Evolutionary conservation across 768 basidiomycete species (phyloP).

Genomic region (Auriculariales sp.): DNA sequence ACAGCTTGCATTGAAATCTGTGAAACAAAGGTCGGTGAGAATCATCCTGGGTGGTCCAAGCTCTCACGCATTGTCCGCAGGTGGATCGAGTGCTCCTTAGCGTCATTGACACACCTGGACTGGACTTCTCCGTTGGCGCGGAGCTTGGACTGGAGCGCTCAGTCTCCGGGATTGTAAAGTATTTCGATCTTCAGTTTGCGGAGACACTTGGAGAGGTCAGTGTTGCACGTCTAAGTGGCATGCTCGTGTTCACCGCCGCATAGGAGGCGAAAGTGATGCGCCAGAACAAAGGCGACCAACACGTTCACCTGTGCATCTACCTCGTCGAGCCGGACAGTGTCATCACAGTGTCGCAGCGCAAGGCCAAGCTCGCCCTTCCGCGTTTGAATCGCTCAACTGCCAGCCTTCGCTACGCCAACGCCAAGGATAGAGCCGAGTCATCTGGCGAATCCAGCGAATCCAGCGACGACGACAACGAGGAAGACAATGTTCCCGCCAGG

Average conservation of each 20-base stretch:
- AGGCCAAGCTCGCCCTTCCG: slow-evolving; percentile 26
- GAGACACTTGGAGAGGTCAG: slow-evolving; percentile 78
- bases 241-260: neutral
- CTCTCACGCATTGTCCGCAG: slow-evolving; percentile 15
- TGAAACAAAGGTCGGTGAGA: slow-evolving; percentile 44
- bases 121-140: slow-evolving; percentile 58
- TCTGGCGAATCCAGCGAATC: slow-evolving; percentile 35
- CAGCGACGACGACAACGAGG: slow-evolving; percentile 34
- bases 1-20: slow-evolving; percentile 67
- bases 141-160: slow-evolving; percentile 72
- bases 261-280: slow-evolving; percentile 83
- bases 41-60: no score
- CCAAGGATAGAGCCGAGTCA: slow-evolving; percentile 34
- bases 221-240: slow-evolving; percentile 1
- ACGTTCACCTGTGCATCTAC: slow-evolving; percentile 84
- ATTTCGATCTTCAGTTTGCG: slow-evolving; percentile 66
- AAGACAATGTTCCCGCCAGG: slow-evolving; percentile 12
- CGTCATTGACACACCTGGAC: slow-evolving; percentile 75
- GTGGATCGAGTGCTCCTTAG: slow-evolving; percentile 67
- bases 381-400: slow-evolving; percentile 11
- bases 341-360: slow-evolving; percentile 37
- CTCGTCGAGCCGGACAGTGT: slow-evolving; percentile 69
- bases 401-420: slow-evolving; percentile 33
- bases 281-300: slow-evolving; percentile 77
- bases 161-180: slow-evolving; percentile 58